phyloP scores from a whole-genome alignment of 345 rosid genomes.

The Lumnitzera littorea region DNA sequence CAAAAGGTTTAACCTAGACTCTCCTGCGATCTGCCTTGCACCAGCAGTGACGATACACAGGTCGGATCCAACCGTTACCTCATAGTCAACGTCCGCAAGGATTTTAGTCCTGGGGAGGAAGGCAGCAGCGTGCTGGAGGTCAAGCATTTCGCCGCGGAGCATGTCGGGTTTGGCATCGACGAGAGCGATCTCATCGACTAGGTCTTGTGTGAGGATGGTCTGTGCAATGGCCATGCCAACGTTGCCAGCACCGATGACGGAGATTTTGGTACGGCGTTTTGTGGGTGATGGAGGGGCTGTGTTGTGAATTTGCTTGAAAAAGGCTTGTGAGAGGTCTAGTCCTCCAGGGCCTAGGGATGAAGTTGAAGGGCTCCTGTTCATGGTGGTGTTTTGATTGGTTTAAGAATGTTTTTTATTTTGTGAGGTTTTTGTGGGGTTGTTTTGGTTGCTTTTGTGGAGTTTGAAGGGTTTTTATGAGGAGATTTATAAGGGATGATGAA shows the following conservation, averaged over 20 bases:
- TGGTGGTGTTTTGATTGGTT: slow-evolving; percentile 6
- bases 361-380: slow-evolving; percentile 49
- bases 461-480: too few species aligned
- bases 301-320: slow-evolving; percentile 59
- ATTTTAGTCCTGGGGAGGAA: slow-evolving; percentile 88
- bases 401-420: background rate
- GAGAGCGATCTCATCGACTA: slow-evolving; percentile 66
- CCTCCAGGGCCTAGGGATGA: slow-evolving; percentile 64
- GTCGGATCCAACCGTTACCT: slow-evolving; percentile 64
- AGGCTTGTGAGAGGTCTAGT: slow-evolving; percentile 50
- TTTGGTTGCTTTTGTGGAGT: too few species aligned
- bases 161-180: slow-evolving; percentile 59
- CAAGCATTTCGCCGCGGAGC: slow-evolving; percentile 95
- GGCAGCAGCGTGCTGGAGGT: slow-evolving; percentile 97
- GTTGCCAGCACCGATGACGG: slow-evolving; percentile 84
- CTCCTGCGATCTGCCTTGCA: slow-evolving; percentile 76
- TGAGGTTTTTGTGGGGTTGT: too few species aligned
- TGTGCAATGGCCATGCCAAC: slow-evolving; percentile 99
- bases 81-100: slow-evolving; percentile 63
- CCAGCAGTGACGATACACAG: slow-evolving; percentile 49
- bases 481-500: too few species aligned
- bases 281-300: slow-evolving; percentile 49
- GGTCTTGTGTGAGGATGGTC: slow-evolving; percentile 84
- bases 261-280: slow-evolving; percentile 55
- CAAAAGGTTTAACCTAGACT: slow-evolving; percentile 74